Evolutionary conservation across 768 basidiomycete genomes (phyloP).

Genomic region (Kwoniella mangroviensis): DNA sequence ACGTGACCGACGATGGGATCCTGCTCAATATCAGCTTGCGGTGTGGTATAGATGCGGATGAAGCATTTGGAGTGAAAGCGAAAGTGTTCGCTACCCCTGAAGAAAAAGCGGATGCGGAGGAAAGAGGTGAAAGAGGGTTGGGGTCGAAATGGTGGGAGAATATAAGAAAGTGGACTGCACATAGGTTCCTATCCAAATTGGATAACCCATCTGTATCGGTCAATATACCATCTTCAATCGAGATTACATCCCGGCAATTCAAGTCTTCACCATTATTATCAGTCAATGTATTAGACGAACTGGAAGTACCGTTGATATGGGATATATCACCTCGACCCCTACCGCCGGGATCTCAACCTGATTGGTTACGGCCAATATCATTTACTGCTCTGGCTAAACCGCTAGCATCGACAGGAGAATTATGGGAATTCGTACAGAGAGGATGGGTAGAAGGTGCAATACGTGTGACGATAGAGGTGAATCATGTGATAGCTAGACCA

Average conservation of each 20-base stretch:
- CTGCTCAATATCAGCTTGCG: conserved; percentile 43
- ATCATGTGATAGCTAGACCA: conserved; percentile 32
- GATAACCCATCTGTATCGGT: conserved; percentile 24
- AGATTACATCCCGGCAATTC: conserved; percentile 25
- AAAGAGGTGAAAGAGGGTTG: conserved; percentile 35
- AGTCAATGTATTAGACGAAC: conserved; percentile 18
- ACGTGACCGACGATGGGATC: conserved; percentile 50
- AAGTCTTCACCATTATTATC: conserved; percentile 27
- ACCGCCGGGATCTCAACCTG: conserved; percentile 5
- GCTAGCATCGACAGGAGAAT: conserved; percentile 37
- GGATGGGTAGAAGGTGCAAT: conserved; percentile 45
- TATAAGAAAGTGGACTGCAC: conserved; percentile 38
- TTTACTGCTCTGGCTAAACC: conserved; percentile 38
- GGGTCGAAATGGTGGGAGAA: conserved; percentile 53
- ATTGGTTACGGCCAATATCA: conserved; percentile 46
- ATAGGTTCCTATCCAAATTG: conserved; percentile 16
- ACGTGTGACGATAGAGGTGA: conserved; percentile 29
- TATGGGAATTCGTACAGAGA: conserved; percentile 44
- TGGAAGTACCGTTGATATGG: conserved; percentile 35
- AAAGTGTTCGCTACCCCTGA: conserved; percentile 10
- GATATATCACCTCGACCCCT: conserved; percentile 7
- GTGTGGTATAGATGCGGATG: conserved; percentile 53
- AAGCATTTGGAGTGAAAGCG: conserved; percentile 42
- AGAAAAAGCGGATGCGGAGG: conserved; percentile 23
- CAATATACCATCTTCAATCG: conserved; percentile 22